Conservation (phyloP, 192 early-diverging fungal genomes). For the Coemansia sp. region DNA sequence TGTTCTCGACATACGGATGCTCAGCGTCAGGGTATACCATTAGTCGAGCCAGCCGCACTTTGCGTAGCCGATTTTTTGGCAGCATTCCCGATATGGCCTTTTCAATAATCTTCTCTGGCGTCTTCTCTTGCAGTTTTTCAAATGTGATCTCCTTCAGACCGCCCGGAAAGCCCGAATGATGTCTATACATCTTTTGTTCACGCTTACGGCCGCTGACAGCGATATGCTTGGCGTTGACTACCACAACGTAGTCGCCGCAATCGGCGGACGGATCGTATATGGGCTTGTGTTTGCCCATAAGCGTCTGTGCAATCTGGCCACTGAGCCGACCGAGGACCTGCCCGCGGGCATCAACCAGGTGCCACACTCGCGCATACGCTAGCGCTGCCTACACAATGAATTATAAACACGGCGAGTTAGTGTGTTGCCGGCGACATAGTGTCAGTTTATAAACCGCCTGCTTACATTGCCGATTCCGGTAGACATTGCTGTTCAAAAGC, state of each 20-base stretch:
- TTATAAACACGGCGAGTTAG: not conserved
- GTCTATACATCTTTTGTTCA: constrained; percentile 81
- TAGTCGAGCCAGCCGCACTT: constrained; percentile 71
- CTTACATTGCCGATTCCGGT: constrained; percentile 54
- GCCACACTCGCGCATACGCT: constrained; percentile 88
- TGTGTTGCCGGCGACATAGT: not conserved
- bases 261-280: constrained; percentile 87
- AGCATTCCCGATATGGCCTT: constrained; percentile 94
- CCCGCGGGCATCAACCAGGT: constrained; percentile 84
- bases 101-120: constrained; percentile 77
- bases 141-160: constrained; percentile 79
- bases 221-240: constrained; percentile 85
- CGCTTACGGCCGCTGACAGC: constrained; percentile 80
- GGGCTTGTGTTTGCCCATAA: constrained; percentile 97
- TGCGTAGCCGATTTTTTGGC: constrained; percentile 88
- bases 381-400: constrained; percentile 64
- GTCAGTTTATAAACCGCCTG: not conserved
- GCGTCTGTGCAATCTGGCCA: constrained; percentile 79
- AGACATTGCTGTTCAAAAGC: constrained; percentile 29
- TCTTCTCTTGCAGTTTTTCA: constrained; percentile 70
- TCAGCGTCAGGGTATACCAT: constrained; percentile 80
- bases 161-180: constrained; percentile 85
- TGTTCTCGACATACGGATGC: constrained; percentile 86
- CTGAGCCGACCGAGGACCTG: constrained; percentile 85
- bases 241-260: constrained; percentile 95